phyloP scores from a whole-genome alignment of 257 asterid genomes.

The Gynochthodes officinalis region DNA sequence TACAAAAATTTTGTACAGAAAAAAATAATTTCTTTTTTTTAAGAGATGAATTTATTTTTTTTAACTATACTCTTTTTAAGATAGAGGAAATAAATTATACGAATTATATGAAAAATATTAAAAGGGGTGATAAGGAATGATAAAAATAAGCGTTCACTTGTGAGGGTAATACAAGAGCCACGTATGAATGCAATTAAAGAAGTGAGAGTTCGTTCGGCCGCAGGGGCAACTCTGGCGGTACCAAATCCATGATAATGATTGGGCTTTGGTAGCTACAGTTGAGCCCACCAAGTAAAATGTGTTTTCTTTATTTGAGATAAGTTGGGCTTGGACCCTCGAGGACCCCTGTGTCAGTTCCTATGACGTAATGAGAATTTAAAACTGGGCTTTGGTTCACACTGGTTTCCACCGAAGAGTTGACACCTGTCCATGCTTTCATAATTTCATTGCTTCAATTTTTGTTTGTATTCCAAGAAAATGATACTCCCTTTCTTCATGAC shows the following conservation, averaged over 20 bases:
- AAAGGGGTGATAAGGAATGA: no score
- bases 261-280: conserved; percentile 2
- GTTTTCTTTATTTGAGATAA: background rate
- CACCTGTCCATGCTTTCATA: conserved; percentile 13
- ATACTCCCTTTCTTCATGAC: no score
- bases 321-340: conserved; percentile 11
- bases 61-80: no score
- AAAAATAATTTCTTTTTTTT: no score
- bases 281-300: conserved; percentile 11
- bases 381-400: conserved; percentile 9
- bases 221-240: background rate
- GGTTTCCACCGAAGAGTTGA: background rate
- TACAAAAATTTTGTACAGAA: no score
- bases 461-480: no score
- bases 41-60: no score
- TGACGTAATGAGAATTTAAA: background rate
- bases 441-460: no score
- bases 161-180: background rate
- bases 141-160: background rate
- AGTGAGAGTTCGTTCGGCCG: background rate
- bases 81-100: no score
- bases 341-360: conserved; percentile 8
- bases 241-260: conserved; percentile 8
- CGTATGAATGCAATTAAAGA: conserved; percentile 8
- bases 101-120: no score